phyloP scores from a whole-genome alignment of 164 flowering plant genomes.

The Liquidambar formosana region DNA sequence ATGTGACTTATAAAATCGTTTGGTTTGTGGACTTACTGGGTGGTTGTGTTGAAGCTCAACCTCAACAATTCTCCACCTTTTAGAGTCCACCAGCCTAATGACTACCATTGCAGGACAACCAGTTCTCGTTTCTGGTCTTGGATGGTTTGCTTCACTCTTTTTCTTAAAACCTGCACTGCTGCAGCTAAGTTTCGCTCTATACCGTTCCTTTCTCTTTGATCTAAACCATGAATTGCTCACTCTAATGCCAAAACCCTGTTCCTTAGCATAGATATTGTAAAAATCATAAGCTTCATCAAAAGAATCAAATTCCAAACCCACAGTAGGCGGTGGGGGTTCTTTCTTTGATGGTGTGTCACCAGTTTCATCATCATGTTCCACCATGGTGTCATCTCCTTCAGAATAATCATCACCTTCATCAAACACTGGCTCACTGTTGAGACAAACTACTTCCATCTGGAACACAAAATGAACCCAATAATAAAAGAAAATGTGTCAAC shows the following conservation, averaged over 20 bases:
- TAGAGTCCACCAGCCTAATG: conserved; percentile 37
- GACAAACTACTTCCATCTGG: conserved; percentile 51
- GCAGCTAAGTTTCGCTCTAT: conserved; percentile 51
- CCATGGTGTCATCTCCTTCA: conserved; percentile 22
- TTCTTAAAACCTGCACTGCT: conserved; percentile 58
- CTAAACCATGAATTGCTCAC: conserved; percentile 53
- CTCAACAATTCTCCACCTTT: conserved; percentile 49
- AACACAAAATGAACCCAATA: conserved; percentile 5
- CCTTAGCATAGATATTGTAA: no score
- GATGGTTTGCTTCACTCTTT: conserved; percentile 43
- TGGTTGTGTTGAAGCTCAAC: conserved; percentile 52
- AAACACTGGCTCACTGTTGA: conserved; percentile 41
- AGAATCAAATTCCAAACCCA: conserved; percentile 52
- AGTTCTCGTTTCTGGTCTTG: conserved; percentile 54
- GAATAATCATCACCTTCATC: conserved; percentile 35
- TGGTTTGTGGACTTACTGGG: conserved; percentile 32
- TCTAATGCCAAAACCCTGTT: conserved; percentile 48
- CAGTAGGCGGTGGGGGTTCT: conserved; percentile 28
- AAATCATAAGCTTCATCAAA: conserved; percentile 50
- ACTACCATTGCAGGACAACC: conserved; percentile 55
- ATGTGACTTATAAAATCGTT: conserved; percentile 44
- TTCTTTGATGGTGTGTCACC: no score
- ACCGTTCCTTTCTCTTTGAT: conserved; percentile 42
- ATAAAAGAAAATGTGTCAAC: no score
- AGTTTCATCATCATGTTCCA: conserved; percentile 19